phyloP scores from a whole-genome alignment of 352 stramenopile genomes.

The Phytophthora capsici region DNA sequence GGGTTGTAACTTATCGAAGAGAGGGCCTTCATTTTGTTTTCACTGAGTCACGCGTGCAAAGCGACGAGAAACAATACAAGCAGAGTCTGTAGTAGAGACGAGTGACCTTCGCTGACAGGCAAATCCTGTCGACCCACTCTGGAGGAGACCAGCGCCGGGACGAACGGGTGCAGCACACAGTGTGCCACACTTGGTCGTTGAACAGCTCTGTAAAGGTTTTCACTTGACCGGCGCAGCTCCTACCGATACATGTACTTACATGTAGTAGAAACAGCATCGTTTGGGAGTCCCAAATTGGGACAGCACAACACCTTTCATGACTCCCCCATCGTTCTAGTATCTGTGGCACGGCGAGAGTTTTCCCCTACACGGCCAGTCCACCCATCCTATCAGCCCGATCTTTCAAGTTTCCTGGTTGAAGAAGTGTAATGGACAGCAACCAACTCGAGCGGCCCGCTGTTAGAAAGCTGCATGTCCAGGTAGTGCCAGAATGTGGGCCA shows the following conservation, averaged over 20 bases:
- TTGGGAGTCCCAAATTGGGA: no score
- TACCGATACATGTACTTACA: no score
- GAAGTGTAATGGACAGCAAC: no score
- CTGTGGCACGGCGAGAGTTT: no score
- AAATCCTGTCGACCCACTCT: conserved; percentile 20
- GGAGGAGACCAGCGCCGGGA: conserved; percentile 6
- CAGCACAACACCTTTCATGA: not conserved
- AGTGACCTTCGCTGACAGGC: conserved; percentile 17
- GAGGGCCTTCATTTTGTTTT: no score
- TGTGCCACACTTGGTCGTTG: not conserved
- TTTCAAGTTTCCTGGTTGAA: not conserved
- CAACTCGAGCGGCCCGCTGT: not conserved
- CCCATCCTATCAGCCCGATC: conserved; percentile 7
- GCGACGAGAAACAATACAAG: conserved; percentile 19
- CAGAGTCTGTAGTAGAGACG: conserved; percentile 8
- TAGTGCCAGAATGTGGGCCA: not conserved
- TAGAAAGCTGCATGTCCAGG: no score
- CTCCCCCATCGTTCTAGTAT: not conserved
- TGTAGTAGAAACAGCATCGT: no score
- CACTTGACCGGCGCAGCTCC: no score
- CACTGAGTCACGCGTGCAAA: no score
- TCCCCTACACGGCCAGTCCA: not conserved
- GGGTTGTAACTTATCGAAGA: no score
- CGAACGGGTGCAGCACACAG: conserved; percentile 15
- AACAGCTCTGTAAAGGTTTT: no score